phyloP scores from a whole-genome alignment of 768 basidiomycete genomes.

The Pholiota molesta region DNA sequence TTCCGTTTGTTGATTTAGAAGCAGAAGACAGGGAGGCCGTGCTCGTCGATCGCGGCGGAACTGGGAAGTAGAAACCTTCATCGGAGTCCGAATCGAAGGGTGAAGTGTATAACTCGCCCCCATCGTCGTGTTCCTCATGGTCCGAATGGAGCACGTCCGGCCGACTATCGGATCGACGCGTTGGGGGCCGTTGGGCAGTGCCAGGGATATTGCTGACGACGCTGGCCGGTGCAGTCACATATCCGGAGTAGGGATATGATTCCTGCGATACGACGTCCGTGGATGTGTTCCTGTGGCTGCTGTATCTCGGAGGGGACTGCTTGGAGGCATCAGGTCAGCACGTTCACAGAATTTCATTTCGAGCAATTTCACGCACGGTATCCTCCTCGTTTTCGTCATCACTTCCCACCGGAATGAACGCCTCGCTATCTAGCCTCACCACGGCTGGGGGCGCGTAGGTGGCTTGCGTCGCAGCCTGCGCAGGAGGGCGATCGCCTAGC shows the following conservation, averaged over 20 bases:
- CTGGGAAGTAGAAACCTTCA: conserved; percentile 9
- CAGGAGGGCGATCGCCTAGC: background rate
- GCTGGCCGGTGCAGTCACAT: background rate
- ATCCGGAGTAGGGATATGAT: conserved; percentile 12
- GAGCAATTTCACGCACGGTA: conserved; percentile 3
- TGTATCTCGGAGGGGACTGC: conserved; percentile 7
- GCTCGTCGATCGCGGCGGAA: conserved; percentile 5
- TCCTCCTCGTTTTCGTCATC: conserved; percentile 16
- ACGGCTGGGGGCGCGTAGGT: conserved; percentile 22
- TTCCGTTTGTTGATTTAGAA: conserved; percentile 2
- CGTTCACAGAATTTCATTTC: background rate
- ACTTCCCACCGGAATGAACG: conserved; percentile 5
- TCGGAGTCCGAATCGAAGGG: conserved; percentile 21
- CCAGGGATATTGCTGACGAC: conserved; percentile 1
- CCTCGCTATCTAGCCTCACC: conserved; percentile 22
- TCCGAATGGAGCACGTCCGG: background rate
- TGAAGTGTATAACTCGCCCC: conserved; percentile 20
- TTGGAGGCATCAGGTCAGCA: background rate
- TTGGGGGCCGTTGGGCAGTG: background rate
- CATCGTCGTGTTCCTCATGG: conserved; percentile 21
- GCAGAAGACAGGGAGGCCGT: conserved; percentile 10
- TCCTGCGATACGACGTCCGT: conserved; percentile 15
- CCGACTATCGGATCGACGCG: background rate
- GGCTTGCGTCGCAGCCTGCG: background rate
- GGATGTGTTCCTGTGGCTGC: conserved; percentile 8